These are phyloP conservation scores for Sonneratia caseolaris DNA, from an alignment of 345 rosid genomes.

Conservation along the genomic window DNA sequence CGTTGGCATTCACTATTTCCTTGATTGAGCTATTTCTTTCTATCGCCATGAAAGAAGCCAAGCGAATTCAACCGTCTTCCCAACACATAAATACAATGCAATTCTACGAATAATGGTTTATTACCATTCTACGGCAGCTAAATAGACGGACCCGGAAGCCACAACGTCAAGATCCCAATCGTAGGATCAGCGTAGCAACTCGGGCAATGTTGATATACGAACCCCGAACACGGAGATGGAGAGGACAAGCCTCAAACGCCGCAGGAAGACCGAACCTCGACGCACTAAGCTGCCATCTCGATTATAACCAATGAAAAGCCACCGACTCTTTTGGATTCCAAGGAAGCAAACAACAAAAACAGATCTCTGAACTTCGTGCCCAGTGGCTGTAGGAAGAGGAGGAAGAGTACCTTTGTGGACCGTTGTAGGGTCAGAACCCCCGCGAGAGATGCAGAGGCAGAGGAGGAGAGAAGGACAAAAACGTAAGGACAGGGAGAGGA, in stretches of 20 bases:
- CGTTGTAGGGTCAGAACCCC: conserved; percentile 2
- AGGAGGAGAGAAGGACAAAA: background rate
- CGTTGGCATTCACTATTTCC: background rate
- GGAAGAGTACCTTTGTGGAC: background rate
- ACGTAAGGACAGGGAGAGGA: conserved; percentile 9
- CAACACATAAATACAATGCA: background rate
- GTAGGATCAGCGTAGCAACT: background rate
- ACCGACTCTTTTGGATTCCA: background rate
- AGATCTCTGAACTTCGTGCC: background rate
- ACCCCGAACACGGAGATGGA: background rate
- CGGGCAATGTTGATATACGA: background rate
- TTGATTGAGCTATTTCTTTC: background rate
- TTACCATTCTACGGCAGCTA: background rate
- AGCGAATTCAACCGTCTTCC: background rate
- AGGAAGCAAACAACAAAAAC: background rate
- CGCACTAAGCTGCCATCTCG: no score
- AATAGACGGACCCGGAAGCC: background rate
- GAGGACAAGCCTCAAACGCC: background rate
- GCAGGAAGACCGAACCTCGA: background rate
- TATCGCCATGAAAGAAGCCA: background rate
- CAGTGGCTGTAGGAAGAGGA: background rate
- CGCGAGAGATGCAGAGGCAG: conserved; percentile 5
- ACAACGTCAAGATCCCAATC: background rate
- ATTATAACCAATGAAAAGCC: background rate
- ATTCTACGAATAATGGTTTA: background rate